Percentiles rank a stretch among this genome's conserved stretches.
These are phyloP conservation scores for Citrullus mucosospermus DNA, from an alignment of 306 rosid species.

Conservation along the genomic window DNA sequence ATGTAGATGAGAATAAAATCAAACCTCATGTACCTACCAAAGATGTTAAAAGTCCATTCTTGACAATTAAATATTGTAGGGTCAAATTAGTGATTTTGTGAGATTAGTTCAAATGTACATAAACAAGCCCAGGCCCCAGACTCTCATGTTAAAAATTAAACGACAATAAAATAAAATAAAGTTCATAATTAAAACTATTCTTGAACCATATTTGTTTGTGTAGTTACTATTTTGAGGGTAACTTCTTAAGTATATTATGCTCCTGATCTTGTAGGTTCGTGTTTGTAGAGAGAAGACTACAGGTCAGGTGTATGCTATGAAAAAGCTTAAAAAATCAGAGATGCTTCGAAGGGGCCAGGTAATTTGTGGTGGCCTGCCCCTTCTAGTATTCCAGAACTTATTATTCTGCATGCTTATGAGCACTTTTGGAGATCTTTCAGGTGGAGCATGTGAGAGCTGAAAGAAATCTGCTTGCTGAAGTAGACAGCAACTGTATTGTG, in stretches of 20 bases:
- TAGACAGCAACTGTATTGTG: constrained; percentile 94
- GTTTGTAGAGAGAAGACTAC: constrained; percentile 82
- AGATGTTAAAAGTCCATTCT: not conserved
- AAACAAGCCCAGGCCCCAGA: not conserved
- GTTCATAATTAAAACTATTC: not conserved
- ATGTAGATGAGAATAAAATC: not conserved
- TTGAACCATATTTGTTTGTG: not conserved
- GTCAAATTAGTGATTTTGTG: not conserved
- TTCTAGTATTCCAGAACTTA: constrained; percentile 6
- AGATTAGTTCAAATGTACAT: not conserved
- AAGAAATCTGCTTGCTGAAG: constrained; percentile 98
- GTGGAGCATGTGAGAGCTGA: constrained; percentile 97
- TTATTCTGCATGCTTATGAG: not conserved
- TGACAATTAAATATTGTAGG: not conserved
- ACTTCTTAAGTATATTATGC: constrained; percentile 13
- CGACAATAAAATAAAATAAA: not conserved
- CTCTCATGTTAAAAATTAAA: not conserved
- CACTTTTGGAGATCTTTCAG: constrained; percentile 20
- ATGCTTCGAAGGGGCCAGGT: constrained; percentile 99
- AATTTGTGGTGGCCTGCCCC: constrained; percentile 17
- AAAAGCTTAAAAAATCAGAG: constrained; percentile 95
- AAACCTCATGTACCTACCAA: not conserved
- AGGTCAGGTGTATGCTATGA: constrained; percentile 91
- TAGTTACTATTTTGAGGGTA: not conserved
- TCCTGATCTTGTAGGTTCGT: constrained; percentile 65